These are phyloP conservation scores for Chrysanthemum seticuspe DNA, from an alignment of 129 eudicot genomes.

Conservation along the genomic window DNA sequence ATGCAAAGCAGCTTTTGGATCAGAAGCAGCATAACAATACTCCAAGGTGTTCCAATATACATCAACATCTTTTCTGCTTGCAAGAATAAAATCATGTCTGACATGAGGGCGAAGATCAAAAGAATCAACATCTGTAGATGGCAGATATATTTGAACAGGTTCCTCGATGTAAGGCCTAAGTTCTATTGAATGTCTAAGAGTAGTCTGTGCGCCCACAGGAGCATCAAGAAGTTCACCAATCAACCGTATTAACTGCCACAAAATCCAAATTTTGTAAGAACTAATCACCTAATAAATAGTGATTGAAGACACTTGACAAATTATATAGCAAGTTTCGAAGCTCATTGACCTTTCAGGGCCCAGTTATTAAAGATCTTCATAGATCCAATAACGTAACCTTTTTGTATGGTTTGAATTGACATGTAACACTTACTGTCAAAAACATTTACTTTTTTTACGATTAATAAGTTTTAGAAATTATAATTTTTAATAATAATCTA, in stretches of 20 bases:
- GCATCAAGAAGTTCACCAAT: conserved; percentile 47
- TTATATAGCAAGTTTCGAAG: no score
- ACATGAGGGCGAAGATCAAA: conserved; percentile 83
- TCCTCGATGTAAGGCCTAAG: conserved; percentile 94
- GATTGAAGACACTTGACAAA: no score
- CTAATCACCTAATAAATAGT: neutral
- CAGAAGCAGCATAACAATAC: conserved; percentile 84
- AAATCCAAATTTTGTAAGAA: conserved; percentile 24
- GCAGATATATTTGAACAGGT: conserved; percentile 47
- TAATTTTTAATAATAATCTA: neutral
- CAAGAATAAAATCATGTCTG: conserved; percentile 91
- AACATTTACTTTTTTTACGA: neutral
- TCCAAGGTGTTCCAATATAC: conserved; percentile 92
- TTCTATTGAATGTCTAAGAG: conserved; percentile 76
- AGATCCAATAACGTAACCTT: neutral
- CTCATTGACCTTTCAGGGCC: no score
- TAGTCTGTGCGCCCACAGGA: conserved; percentile 49
- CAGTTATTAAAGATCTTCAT: neutral
- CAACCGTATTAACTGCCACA: conserved; percentile 71
- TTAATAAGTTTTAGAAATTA: no score
- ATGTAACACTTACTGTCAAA: neutral
- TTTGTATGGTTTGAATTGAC: neutral
- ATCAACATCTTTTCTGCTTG: conserved; percentile 68
- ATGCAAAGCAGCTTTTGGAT: conserved; percentile 76
- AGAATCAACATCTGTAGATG: conserved; percentile 39